Percentiles rank a stretch among this genome's conserved stretches.
These are phyloP conservation scores for Binderoboletus segoi DNA, from an alignment of 1,284 basidiomycete species.

Conservation along the genomic window DNA sequence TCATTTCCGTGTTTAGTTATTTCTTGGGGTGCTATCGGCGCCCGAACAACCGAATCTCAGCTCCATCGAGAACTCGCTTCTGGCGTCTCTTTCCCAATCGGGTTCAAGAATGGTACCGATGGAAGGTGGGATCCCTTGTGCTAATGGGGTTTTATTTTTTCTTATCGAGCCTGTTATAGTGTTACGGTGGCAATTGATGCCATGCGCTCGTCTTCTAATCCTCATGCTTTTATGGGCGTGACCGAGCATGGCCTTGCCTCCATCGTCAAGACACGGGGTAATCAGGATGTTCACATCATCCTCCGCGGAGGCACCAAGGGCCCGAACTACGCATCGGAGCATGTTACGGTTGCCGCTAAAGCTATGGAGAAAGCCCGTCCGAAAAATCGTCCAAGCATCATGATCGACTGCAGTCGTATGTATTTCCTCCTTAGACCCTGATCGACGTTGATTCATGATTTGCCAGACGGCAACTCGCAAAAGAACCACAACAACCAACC, in stretches of 20 bases:
- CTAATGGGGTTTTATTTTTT: background rate
- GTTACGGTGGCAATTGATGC: constrained; percentile 89
- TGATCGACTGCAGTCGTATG: constrained; percentile 83
- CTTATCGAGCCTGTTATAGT: constrained; percentile 34
- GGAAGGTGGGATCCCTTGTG: constrained; percentile 62
- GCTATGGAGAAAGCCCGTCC: constrained; percentile 75
- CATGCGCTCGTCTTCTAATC: constrained; percentile 89
- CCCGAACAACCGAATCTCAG: constrained; percentile 94
- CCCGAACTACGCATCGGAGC: constrained; percentile 80
- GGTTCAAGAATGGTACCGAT: constrained; percentile 99
- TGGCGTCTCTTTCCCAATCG: constrained; percentile 89
- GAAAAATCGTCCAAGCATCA: constrained; percentile 68
- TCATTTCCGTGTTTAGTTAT: constrained; percentile 50
- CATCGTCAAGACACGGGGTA: constrained; percentile 95
- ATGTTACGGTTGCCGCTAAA: constrained; percentile 72
- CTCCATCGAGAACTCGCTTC: constrained; percentile 91
- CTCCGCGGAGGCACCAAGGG: constrained; percentile 88
- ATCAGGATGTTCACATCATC: constrained; percentile 92
- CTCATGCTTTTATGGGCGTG: constrained; percentile 98
- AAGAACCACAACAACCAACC: constrained; percentile 94
- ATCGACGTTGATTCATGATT: background rate
- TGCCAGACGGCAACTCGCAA: constrained; percentile 82
- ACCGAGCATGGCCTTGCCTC: constrained; percentile 93
- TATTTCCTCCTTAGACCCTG: constrained; percentile 9
- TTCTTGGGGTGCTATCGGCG: constrained; percentile 98